phyloP scores from a whole-genome alignment of 768 basidiomycete genomes.

The Collybiopsis luxurians region DNA sequence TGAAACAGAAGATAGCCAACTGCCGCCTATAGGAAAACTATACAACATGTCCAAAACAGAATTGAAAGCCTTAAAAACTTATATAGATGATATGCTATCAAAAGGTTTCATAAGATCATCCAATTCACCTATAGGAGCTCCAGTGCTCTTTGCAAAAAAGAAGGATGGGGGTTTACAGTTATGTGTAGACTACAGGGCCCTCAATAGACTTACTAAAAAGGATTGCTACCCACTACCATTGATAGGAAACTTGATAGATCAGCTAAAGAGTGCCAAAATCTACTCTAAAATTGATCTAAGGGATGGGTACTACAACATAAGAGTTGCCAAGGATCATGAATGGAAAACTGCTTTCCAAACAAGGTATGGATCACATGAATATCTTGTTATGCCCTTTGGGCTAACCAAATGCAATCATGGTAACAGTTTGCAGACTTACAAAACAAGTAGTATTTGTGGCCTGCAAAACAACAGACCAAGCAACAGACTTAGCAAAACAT shows the following conservation, averaged over 20 bases:
- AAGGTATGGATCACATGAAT: conserved; percentile 24
- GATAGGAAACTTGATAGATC: conserved; percentile 21
- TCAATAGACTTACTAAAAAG: conserved; percentile 22
- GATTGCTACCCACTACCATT: conserved; percentile 25
- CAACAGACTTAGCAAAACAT: no score
- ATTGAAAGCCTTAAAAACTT: conserved; percentile 16
- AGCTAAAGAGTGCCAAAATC: conserved; percentile 16
- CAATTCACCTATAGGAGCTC: conserved; percentile 1
- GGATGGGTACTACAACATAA: conserved; percentile 30
- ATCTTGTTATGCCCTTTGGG: conserved; percentile 27
- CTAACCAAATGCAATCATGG: no score
- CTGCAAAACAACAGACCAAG: no score
- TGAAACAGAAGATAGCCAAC: conserved; percentile 5
- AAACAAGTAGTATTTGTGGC: no score
- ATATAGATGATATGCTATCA: conserved; percentile 21
- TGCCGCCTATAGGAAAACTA: conserved; percentile 15
- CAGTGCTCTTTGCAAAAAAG: conserved; percentile 7
- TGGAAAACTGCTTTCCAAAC: conserved; percentile 28
- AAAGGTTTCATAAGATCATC: conserved; percentile 11
- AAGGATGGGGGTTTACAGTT: conserved; percentile 4
- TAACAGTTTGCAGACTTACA: no score
- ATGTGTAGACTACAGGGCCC: conserved; percentile 5
- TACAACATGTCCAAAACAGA: conserved; percentile 21
- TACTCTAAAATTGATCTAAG: conserved; percentile 33
- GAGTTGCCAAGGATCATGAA: conserved; percentile 23